Evolutionary conservation across 306 rosid species (phyloP), one percentile per base, ranked within the genome.

Genomic region (Cucurbita moschata): DNA sequence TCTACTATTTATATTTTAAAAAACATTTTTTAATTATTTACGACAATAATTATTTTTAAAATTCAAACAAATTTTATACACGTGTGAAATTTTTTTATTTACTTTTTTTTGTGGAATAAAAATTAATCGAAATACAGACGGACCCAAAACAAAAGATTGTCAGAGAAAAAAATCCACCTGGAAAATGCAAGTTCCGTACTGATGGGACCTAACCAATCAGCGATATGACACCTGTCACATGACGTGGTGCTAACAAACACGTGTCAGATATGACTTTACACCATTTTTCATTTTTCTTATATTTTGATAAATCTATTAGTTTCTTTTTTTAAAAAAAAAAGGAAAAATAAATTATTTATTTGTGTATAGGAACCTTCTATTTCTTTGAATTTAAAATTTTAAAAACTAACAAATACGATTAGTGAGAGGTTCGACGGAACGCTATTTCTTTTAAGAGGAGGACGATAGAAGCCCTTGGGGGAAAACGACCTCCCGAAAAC

Each of bases 151-250:
- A 47, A 49, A 69, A 49, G 57, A 40, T 42, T 40, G 71, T 12
- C 72, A 47, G 40, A 14, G 5, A 2, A 8, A 2, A 6, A 10
- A 26, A 68, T 46, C 19, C 42, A 4, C 42, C 40, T 68, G 52
- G 11, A 68, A 66, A 49, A 69, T 57, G 57, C 73, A 68, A 47
- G 23, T 62, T 46, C 44, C 73, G 73, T 69, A 46, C 73, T 23
- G 58, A 47, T 69, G 57, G 73, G 73, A 69, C 57, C 73, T 43
- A 7, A 7, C n/a, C 73, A 49, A 47, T 69, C 7, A 69, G 5
- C 49, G 58, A 69, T 15, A 4, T 52, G 44, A 69, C 73, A 69
- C 73, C 58, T 69, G 73, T 69, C 73, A 26, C 13, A 26, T 49
- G 73, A 47, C 73, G 44, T 69, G 73, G 73, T 69, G 37, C 35